Base-by-base conservation (phyloP, 176 grass and related monocot genomes). In the Calamus simplicifolius region DNA sequence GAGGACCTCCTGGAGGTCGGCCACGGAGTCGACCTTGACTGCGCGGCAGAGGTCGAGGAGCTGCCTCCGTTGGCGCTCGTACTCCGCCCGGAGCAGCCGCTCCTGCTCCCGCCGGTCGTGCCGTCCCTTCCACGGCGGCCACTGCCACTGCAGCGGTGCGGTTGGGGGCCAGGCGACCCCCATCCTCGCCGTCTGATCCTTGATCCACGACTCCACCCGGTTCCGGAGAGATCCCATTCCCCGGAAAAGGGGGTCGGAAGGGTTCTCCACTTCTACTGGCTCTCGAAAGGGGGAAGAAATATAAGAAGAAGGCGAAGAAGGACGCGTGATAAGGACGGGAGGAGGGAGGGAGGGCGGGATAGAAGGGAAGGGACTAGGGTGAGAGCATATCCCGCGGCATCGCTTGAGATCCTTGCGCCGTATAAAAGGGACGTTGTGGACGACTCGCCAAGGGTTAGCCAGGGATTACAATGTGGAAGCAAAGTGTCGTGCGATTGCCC, bases 1-100 rank as follows among this genome's bases (percentile, higher is more conserved):
- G 62, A 97, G 78, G 61, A 97, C 56, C 57, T 97, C 92, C 75
- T 90, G 83, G 14, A 97, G 85, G 51, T 97, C 87, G 64, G 81
- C 80, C 19, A 89, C 57, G 29, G 90, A 89, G 19, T 89, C 90
- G 29, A 68, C 90, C 50, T 88, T 88, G 49, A 95, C 70, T 13
- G 82, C 74, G 38, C 77, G 73, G 72, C 90, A 97, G 63, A 97
- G 69, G 48, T 97, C 80, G 23, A 51, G 54, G 29, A 91, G 72
- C 70, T 85, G 80, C 5, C 60, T 66, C 17, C 64, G 53, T 19
- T 80, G 77, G 17, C 81, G 70, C 51, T 91, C 72, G 66, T 66
- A 72, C 76, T 87, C 81, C 77, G 85, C 87, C 35, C 83, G 81
- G 68, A 97, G 58, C 71, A 76, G 63, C 49, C 62, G 64, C 57